These are phyloP conservation scores for Gnomoniopsis sp. DNA, from an alignment of 2,329 filamentous ascomycete genomes.

Conservation along the genomic window DNA sequence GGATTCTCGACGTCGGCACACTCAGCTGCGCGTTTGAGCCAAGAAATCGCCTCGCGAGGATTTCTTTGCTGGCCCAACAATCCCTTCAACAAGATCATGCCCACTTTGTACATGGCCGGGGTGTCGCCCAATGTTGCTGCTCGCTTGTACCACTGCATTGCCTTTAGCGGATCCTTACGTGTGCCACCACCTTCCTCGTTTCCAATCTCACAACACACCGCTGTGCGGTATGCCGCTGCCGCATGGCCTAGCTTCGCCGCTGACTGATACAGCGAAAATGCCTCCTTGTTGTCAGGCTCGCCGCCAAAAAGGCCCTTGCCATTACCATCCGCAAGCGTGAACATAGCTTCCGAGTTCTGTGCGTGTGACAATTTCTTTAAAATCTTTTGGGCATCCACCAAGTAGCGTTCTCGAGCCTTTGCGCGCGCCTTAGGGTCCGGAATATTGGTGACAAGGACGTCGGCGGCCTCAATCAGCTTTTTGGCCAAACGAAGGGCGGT, in stretches of 20 bases:
- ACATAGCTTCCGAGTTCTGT: slow-evolving; percentile 84
- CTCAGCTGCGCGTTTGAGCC: slow-evolving; percentile 91
- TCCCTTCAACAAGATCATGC: slow-evolving; percentile 92
- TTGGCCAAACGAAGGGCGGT: slow-evolving; percentile 73
- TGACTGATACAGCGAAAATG: slow-evolving; percentile 88
- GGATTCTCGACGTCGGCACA: slow-evolving; percentile 86
- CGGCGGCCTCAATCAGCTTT: slow-evolving; percentile 80
- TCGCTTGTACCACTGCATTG: slow-evolving; percentile 96
- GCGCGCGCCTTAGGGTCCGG: slow-evolving; percentile 69
- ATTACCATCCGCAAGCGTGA: slow-evolving; percentile 86
- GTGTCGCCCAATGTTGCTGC: slow-evolving; percentile 87
- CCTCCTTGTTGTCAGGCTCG: slow-evolving; percentile 83
- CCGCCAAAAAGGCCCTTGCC: slow-evolving; percentile 77
- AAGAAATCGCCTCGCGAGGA: slow-evolving; percentile 79
- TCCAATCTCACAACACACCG: slow-evolving; percentile 95
- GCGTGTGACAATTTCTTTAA: slow-evolving; percentile 79
- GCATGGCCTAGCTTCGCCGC: slow-evolving; percentile 87
- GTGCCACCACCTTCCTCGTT: slow-evolving; percentile 93
- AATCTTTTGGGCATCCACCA: slow-evolving; percentile 83
- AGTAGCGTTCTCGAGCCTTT: slow-evolving; percentile 77
- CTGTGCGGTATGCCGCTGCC: slow-evolving; percentile 86
- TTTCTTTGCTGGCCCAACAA: slow-evolving; percentile 84
- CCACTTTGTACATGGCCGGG: slow-evolving; percentile 97
- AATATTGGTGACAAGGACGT: slow-evolving; percentile 62
- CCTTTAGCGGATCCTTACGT: slow-evolving; percentile 84